These are phyloP conservation scores for Royoungia palumana DNA, from an alignment of 768 basidiomycete genomes.

Conservation along the genomic window DNA sequence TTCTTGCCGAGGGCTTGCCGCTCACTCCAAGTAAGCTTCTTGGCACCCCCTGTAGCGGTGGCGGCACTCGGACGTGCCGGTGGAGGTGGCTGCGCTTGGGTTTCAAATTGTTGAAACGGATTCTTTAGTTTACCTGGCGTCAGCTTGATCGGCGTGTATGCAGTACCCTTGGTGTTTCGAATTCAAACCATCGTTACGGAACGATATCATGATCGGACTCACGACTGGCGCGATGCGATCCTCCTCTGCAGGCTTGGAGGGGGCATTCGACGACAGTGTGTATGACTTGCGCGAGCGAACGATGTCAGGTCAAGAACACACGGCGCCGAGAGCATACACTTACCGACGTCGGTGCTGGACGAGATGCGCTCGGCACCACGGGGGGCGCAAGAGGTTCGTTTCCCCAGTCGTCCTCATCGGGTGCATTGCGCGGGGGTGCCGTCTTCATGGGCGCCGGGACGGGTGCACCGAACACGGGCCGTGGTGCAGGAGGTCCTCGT, in stretches of 20 bases:
- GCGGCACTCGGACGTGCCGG: conserved; percentile 16
- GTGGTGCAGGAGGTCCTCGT: conserved; percentile 43
- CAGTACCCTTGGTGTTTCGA: conserved; percentile 51
- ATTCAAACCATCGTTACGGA: not conserved
- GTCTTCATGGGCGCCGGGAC: conserved; percentile 41
- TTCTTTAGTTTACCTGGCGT: conserved; percentile 87
- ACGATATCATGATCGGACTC: conserved; percentile 10
- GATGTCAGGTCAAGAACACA: not conserved
- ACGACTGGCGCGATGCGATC: conserved; percentile 81
- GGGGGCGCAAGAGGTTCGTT: conserved; percentile 49
- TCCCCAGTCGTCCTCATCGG: conserved; percentile 55
- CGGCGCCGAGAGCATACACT: conserved; percentile 11
- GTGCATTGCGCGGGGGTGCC: conserved; percentile 39
- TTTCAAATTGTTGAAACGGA: conserved; percentile 65
- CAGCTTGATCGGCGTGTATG: conserved; percentile 85
- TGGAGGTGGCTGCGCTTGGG: conserved; percentile 41
- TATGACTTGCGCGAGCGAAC: conserved; percentile 16
- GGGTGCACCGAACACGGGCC: conserved; percentile 49
- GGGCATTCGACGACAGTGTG: conserved; percentile 40
- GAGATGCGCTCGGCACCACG: conserved; percentile 38
- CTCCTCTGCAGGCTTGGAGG: conserved; percentile 70
- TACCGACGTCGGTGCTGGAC: conserved; percentile 39
- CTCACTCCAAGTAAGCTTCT: conserved; percentile 93
- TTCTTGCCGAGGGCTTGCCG: conserved; percentile 89
- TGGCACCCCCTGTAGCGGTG: conserved; percentile 37